Percentiles rank a stretch among this genome's conserved stretches.
Conservation (phyloP, 176 grass and related monocot genomes). For the Dactylis glomerata region DNA sequence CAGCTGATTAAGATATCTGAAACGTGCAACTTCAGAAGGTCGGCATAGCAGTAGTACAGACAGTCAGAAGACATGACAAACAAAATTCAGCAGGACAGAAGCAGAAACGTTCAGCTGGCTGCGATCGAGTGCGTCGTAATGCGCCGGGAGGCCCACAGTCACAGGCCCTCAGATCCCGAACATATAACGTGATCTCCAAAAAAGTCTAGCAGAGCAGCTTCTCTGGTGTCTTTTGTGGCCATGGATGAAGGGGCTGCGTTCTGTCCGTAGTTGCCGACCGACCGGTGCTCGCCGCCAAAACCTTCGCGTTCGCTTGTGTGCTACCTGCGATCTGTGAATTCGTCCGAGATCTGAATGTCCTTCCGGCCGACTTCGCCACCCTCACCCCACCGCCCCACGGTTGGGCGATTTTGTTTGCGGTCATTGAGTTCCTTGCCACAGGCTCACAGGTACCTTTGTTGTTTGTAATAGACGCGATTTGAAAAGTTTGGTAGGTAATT, state of each 20-base stretch:
- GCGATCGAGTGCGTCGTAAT: slow-evolving; percentile 19
- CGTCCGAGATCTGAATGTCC: background rate
- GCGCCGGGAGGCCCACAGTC: background rate
- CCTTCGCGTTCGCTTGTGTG: background rate
- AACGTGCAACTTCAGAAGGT: background rate
- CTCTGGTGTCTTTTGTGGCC: no score
- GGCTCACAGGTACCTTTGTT: no score
- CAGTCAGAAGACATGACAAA: background rate
- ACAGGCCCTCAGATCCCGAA: background rate
- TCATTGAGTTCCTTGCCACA: no score
- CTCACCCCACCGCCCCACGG: no score
- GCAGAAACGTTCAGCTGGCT: background rate
- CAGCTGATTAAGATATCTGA: background rate
- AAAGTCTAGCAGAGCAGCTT: background rate
- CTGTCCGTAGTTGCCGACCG: no score
- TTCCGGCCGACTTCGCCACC: no score
- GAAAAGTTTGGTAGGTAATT: no score
- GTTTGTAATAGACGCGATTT: no score
- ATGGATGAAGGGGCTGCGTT: no score
- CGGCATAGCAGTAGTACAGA: background rate
- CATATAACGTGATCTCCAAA: slow-evolving; percentile 8
- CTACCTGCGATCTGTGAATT: background rate
- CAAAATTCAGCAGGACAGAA: background rate
- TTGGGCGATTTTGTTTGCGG: no score
- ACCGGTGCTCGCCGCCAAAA: background rate